Conservation (phyloP, 2,329 filamentous ascomycete genomes). For the Cercospora brassicicola region DNA sequence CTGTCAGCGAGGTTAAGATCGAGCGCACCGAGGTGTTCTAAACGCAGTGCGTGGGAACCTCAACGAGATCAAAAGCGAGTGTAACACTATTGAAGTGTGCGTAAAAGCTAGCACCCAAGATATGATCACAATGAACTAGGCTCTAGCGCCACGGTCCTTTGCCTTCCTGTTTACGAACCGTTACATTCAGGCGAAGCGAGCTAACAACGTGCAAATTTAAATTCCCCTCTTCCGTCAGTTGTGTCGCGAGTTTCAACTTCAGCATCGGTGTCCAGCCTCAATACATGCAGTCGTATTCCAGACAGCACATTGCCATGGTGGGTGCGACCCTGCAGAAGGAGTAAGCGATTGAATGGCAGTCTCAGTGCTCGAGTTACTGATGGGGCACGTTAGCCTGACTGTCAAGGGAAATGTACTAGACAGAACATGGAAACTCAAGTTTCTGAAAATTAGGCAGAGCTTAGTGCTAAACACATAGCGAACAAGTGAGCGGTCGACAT, state of each 20-base stretch:
- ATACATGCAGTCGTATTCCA: not conserved
- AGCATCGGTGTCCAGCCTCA: not conserved
- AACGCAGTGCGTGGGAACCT: not conserved
- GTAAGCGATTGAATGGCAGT: not conserved
- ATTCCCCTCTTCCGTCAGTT: not conserved
- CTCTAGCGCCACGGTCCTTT: not conserved
- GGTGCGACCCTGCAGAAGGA: not conserved
- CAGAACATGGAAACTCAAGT: not conserved
- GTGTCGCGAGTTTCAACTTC: not conserved
- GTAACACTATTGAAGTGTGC: not conserved
- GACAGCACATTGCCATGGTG: not conserved
- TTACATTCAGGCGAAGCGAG: not conserved
- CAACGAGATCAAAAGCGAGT: not conserved
- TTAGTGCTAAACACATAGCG: not conserved
- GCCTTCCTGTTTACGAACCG: not conserved
- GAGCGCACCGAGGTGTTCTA: slow-evolving; percentile 31
- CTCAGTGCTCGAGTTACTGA: not conserved
- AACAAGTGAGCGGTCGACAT: not conserved
- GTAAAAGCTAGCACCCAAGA: not conserved
- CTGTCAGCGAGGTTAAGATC: slow-evolving; percentile 78
- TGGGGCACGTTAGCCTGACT: not conserved
- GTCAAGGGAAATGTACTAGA: not conserved
- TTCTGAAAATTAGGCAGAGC: not conserved
- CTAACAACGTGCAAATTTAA: not conserved
- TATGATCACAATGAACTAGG: not conserved